Percentiles rank a stretch among this genome's conserved stretches.
phyloP scores from a whole-genome alignment of 2,329 filamentous ascomycete genomes.

The Pseudohalonectria lignicola region DNA sequence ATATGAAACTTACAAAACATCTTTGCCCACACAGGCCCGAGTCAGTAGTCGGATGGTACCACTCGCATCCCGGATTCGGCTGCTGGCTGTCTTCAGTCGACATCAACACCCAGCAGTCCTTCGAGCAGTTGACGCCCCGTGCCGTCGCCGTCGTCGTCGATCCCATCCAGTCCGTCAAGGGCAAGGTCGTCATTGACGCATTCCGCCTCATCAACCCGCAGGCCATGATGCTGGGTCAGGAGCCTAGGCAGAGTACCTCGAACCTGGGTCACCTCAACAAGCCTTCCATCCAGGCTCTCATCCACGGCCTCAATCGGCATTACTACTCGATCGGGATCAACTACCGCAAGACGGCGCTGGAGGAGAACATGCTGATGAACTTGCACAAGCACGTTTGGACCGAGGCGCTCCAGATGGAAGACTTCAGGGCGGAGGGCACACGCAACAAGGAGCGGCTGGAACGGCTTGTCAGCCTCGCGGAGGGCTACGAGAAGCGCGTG shows the following conservation, averaged over 20 bases:
- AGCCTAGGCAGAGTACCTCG: conserved; percentile 93
- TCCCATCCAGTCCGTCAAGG: conserved; percentile 98
- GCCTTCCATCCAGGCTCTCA: conserved; percentile 97
- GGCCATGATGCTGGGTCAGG: conserved; percentile 94
- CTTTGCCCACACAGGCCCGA: conserved; percentile 70
- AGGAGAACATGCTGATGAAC: conserved; percentile 99
- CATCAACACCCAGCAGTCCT: conserved; percentile 99
- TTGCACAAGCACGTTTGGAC: conserved; percentile 99
- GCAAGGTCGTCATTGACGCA: conserved; percentile 97
- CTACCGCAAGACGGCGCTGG: conserved; percentile 92
- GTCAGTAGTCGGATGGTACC: conserved; percentile 98
- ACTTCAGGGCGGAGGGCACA: conserved; percentile 75
- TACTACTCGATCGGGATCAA: conserved; percentile 99
- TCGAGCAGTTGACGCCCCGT: conserved; percentile 93
- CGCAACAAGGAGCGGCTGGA: conserved; percentile 83
- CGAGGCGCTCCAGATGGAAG: conserved; percentile 91
- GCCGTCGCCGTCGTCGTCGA: conserved; percentile 97
- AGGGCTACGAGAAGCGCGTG: conserved; percentile 96
- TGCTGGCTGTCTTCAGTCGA: conserved; percentile 99
- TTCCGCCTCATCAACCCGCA: conserved; percentile 98
- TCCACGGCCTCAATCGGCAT: conserved; percentile 94
- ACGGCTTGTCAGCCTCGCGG: conserved; percentile 77
- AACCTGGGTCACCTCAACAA: conserved; percentile 98
- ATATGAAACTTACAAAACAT: conserved; percentile 1
- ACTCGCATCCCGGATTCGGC: conserved; percentile 97